Evolutionary conservation across 805 yeast genomes (phyloP).

Genomic region (Gaillardinia entomophila): DNA sequence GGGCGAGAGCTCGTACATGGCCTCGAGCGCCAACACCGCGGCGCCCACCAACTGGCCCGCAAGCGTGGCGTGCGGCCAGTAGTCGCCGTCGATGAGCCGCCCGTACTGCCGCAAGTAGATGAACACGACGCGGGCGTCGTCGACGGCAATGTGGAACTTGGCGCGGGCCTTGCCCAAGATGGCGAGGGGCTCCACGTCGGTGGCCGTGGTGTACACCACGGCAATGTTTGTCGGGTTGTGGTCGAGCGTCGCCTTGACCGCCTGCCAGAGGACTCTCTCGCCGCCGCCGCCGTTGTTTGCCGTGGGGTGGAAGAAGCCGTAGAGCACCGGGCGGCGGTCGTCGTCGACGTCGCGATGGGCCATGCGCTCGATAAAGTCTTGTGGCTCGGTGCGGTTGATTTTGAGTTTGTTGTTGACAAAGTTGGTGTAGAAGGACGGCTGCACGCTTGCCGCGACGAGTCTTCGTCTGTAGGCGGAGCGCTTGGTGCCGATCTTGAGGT

Average conservation of each 20-base stretch:
- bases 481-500: constrained; percentile 29
- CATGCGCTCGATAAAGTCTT: constrained; percentile 20
- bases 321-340: constrained; percentile 39
- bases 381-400: constrained; percentile 16
- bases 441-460: constrained; percentile 26
- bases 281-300: constrained; percentile 99
- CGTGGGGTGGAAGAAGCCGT: constrained; percentile 92
- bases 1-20: constrained; percentile 62
- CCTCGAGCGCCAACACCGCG: constrained; percentile 60
- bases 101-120: constrained; percentile 51
- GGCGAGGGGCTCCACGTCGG: constrained; percentile 39
- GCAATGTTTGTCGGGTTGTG: constrained; percentile 47
- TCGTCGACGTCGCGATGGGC: constrained; percentile 29
- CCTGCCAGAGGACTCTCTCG: constrained; percentile 94
- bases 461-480: constrained; percentile 35
- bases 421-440: constrained; percentile 36
- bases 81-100: constrained; percentile 57
- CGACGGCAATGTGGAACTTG: constrained; percentile 52
- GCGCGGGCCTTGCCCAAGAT: constrained; percentile 48
- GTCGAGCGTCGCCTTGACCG: constrained; percentile 64
- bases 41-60: constrained; percentile 88
- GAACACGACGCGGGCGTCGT: constrained; percentile 51
- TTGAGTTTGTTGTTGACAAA: constrained; percentile 31
- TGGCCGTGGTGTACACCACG: constrained; percentile 69
- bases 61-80: constrained; percentile 78